Conservation (phyloP, 208 protist species). For the Angomonas deanei region DNA sequence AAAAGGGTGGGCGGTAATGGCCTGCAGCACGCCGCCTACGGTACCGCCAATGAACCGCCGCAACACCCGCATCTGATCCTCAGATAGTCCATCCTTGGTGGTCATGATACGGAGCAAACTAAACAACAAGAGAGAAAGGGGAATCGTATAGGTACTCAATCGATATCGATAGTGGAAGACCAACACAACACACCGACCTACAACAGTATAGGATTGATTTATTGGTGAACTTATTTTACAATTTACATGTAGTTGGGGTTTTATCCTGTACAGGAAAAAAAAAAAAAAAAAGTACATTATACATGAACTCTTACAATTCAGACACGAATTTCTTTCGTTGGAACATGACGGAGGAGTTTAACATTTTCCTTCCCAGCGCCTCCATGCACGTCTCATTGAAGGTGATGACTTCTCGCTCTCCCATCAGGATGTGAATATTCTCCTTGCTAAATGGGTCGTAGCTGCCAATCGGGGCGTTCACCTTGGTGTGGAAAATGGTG, state of each 20-base stretch:
- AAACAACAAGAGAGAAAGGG: background rate
- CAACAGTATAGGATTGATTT: too few species aligned
- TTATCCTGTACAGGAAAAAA: background rate
- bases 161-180: too few species aligned
- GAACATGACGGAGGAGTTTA: slow-evolving; percentile 69
- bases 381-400: slow-evolving; percentile 59
- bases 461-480: slow-evolving; percentile 45
- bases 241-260: background rate
- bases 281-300: background rate
- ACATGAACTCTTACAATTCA: slow-evolving; percentile 2
- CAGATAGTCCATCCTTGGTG: background rate
- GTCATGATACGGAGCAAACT: background rate
- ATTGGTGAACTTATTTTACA: too few species aligned
- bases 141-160: background rate
- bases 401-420: slow-evolving; percentile 19
- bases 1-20: slow-evolving; percentile 54
- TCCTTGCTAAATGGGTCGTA: slow-evolving; percentile 49
- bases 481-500: slow-evolving; percentile 52
- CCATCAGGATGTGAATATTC: slow-evolving; percentile 56
- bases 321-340: slow-evolving; percentile 52
- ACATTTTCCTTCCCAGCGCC: slow-evolving; percentile 70
- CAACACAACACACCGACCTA: too few species aligned
- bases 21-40: slow-evolving; percentile 57
- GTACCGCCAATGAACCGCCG: slow-evolving; percentile 52
- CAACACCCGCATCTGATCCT: slow-evolving; percentile 28